Evolutionary conservation across 1,139 yeast genomes (phyloP).

Genomic region (Debaryomyces robertsiae): DNA sequence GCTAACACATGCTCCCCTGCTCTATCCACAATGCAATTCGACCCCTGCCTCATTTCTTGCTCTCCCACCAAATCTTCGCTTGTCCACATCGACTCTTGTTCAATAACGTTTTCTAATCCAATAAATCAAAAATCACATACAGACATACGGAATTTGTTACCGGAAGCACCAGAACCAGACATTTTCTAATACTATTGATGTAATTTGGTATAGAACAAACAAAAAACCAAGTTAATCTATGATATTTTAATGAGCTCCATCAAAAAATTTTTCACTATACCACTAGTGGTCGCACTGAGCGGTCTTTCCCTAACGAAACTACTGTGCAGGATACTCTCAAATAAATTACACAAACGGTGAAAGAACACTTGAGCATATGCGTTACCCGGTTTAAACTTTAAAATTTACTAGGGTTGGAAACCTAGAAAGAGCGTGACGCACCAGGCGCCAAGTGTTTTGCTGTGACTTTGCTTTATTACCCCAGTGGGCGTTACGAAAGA

Average conservation of each 20-base stretch:
- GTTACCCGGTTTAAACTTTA: neutral
- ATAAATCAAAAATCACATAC: slow-evolving; percentile 53
- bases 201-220: slow-evolving; percentile 10
- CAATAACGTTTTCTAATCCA: slow-evolving; percentile 3
- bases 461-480: neutral
- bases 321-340: slow-evolving; percentile 1
- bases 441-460: too few species aligned
- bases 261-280: slow-evolving; percentile 12
- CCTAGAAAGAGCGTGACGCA: neutral
- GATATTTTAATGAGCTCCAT: slow-evolving; percentile 6
- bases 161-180: slow-evolving; percentile 96
- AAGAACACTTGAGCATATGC: too few species aligned
- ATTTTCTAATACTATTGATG: slow-evolving; percentile 32
- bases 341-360: slow-evolving; percentile 8
- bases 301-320: slow-evolving; percentile 1
- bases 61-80: neutral
- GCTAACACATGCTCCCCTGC: too few species aligned
- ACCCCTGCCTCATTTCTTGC: neutral
- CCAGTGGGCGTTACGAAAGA: neutral
- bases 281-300: slow-evolving; percentile 1
- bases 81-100: slow-evolving; percentile 1
- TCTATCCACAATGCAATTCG: too few species aligned
- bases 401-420: neutral
- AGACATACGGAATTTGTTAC: slow-evolving; percentile 99
- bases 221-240: slow-evolving; percentile 7